A percentile compares a stretch with the other conserved stretches of the same genome.
Evolutionary conservation across 345 rosid species (phyloP).

Genomic region (Rhodomyrtus tomentosa): DNA sequence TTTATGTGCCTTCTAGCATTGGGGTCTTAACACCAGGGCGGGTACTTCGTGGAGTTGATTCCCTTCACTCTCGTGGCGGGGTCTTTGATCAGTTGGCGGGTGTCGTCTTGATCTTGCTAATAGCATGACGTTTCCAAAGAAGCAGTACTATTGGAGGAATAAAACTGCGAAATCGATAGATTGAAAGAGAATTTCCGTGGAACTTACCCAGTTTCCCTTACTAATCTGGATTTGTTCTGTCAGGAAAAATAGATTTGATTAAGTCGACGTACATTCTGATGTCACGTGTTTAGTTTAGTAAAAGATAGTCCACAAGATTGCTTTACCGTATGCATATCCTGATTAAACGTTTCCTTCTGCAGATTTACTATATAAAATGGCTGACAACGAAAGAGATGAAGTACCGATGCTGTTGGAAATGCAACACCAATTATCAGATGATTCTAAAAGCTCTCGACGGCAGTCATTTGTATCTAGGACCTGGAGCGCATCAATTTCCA

Average conservation of each 20-base stretch:
- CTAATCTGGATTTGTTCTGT: background rate
- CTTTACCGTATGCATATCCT: background rate
- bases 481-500: constrained; percentile 55
- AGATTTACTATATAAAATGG: constrained; percentile 29
- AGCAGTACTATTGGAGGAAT: background rate
- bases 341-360: background rate
- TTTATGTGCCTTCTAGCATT: background rate
- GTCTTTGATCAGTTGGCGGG: background rate
- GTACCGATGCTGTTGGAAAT: constrained; percentile 48
- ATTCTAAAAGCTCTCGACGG: constrained; percentile 18
- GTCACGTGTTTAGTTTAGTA: background rate
- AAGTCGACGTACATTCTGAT: background rate
- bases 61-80: background rate
- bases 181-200: background rate
- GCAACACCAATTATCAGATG: constrained; percentile 12
- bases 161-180: background rate
- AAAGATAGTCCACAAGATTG: background rate
- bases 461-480: constrained; percentile 26
- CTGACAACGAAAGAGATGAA: constrained; percentile 43
- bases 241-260: background rate
- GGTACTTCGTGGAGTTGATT: background rate
- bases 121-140: background rate
- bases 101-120: background rate
- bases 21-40: background rate
- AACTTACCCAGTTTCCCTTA: background rate